These are phyloP conservation scores for Claviceps cyperi DNA, from an alignment of 2,329 filamentous ascomycete genomes.

Conservation along the genomic window DNA sequence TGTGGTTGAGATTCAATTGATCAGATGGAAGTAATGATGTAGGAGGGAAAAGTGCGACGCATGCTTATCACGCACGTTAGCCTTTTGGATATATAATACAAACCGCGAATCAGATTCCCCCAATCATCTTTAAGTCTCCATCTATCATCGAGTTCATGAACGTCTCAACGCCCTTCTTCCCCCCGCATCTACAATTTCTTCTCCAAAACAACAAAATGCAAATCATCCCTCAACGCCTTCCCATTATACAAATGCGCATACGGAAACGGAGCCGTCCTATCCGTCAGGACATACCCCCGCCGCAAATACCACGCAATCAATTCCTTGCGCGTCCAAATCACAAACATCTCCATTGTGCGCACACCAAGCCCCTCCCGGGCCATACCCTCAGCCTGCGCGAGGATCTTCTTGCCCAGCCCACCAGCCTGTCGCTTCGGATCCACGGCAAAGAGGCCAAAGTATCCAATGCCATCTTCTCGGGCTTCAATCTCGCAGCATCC, in stretches of 20 bases:
- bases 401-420: slow-evolving; percentile 27
- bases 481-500: slow-evolving; percentile 30
- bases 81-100: too few relatives aligned
- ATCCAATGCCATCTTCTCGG: slow-evolving; percentile 16
- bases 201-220: slow-evolving; percentile 26
- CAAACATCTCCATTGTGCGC: slow-evolving; percentile 26
- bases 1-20: too few relatives aligned
- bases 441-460: slow-evolving; percentile 36
- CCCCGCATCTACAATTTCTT: slow-evolving; percentile 20
- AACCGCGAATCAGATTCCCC: too few relatives aligned
- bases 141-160: too few relatives aligned
- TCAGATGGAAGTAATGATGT: too few relatives aligned
- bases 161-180: too few relatives aligned
- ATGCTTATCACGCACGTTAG: too few relatives aligned
- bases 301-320: slow-evolving; percentile 31
- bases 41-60: too few relatives aligned
- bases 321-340: slow-evolving; percentile 28
- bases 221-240: slow-evolving; percentile 24
- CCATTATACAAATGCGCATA: slow-evolving; percentile 23
- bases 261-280: slow-evolving; percentile 27
- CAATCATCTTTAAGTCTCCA: not conserved
- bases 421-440: slow-evolving; percentile 26
- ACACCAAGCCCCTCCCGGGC: slow-evolving; percentile 19
- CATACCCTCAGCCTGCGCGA: slow-evolving; percentile 26
- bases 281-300: slow-evolving; percentile 26